A percentile compares a stretch with the other conserved stretches of the same genome.
Conservation (phyloP, 2,329 filamentous ascomycete genomes). For the Penicillium sp. region DNA sequence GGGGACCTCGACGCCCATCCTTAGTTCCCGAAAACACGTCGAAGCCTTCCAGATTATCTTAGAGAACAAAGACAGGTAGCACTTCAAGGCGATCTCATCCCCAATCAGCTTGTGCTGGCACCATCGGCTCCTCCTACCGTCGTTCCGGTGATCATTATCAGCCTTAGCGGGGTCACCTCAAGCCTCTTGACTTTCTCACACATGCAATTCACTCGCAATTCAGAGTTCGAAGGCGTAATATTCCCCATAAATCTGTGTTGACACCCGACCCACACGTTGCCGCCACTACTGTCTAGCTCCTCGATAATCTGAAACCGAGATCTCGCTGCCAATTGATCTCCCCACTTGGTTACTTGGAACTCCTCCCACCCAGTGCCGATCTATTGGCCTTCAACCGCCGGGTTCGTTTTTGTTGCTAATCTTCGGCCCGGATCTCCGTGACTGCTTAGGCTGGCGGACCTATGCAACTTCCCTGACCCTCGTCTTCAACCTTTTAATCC, state of each 20-base stretch:
- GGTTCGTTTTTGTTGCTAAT: neutral
- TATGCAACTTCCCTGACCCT: constrained; percentile 8
- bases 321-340: constrained; percentile 4
- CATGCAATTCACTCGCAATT: neutral
- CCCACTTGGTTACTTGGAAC: neutral
- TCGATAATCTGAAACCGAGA: neutral
- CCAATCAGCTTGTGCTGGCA: constrained; percentile 18
- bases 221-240: neutral
- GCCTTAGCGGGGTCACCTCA: neutral
- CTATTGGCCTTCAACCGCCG: neutral
- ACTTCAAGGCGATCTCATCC: constrained; percentile 22
- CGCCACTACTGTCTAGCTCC: neutral
- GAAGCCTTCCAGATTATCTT: constrained; percentile 17
- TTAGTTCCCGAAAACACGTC: constrained; percentile 22
- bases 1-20: constrained; percentile 6
- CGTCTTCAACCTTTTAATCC: constrained; percentile 8
- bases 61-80: constrained; percentile 23
- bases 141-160: constrained; percentile 12
- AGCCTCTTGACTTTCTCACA: neutral
- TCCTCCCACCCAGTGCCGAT: neutral
- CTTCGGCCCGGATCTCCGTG: constrained; percentile 16
- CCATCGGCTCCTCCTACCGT: constrained; percentile 13
- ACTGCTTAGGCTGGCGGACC: constrained; percentile 12
- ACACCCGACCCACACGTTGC: neutral
- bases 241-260: neutral